Base-by-base conservation (phyloP, 345 rosid species). In the Bruguiera gymnorhiza region DNA sequence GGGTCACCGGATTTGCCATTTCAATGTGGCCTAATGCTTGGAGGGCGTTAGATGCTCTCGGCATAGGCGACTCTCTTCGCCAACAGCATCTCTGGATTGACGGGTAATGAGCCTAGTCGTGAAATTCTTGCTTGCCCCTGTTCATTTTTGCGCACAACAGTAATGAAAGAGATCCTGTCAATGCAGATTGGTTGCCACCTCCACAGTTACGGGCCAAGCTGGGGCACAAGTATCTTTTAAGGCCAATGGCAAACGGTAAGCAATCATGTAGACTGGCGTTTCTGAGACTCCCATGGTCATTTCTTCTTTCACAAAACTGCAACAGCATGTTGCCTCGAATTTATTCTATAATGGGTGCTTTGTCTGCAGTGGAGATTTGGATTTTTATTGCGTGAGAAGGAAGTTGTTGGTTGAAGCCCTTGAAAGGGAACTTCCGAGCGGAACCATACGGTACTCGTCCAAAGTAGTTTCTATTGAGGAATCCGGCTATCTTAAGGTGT, bases 31-130 rank as follows among this genome's bases (percentile, higher is more conserved):
- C 76, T 43, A 91, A 91, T 58, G 95, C 86, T 63, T 88, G 93
- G 97, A 89, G 72, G 71, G 93, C 93, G 43, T 73, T 89, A 74
- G 97, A 87, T 66, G 89, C 83, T 54, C 43, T 84, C 20, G 90
- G 90, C 56, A 62, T 89, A 3, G 85, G 83, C 19, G 70, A 88
- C 27, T 70, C 73, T 8, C 66, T 91, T 43, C 90, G 90, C 8
- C 56, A 30, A 55, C 78, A 72, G 29, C 91, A 87, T 70, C 26
- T 27, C 29, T 72, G 31, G 15, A 71, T 89, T 31, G 69, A 76
- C 5, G 79, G 87, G 91, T 81, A 75, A 63, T 27, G 56, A 10
- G 8, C 60, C 9, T 27, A 13, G 18, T 43, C 16, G 5, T 43
- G 50, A 43, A 43, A 43, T 15, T 15, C 19, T 43, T 11, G 18